Evolutionary conservation across 345 rosid species (phyloP).

Genomic region (Crucihimalaya himalaica): DNA sequence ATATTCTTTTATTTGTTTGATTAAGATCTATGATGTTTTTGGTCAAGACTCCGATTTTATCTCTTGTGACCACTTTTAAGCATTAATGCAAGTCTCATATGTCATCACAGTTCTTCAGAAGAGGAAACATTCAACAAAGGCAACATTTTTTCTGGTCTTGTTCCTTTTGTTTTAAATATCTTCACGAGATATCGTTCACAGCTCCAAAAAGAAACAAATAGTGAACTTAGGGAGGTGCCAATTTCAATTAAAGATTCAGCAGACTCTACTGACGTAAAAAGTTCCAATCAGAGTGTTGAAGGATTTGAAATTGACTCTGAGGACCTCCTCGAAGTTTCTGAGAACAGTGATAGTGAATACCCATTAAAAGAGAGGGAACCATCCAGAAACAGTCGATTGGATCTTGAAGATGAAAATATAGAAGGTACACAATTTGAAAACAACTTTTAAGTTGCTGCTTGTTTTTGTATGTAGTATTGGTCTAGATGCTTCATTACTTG

Average conservation of each 20-base stretch:
- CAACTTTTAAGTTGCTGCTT: constrained; percentile 17
- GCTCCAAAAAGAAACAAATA: constrained; percentile 38
- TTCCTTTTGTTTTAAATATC: constrained; percentile 65
- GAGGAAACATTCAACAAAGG: constrained; percentile 43
- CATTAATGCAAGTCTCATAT: constrained; percentile 38
- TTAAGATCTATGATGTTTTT: constrained; percentile 1
- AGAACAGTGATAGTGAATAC: constrained; percentile 41
- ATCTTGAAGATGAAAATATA: constrained; percentile 41
- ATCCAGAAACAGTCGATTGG: constrained; percentile 35
- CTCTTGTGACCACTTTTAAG: constrained; percentile 1
- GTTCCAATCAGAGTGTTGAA: constrained; percentile 40
- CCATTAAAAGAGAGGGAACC: constrained; percentile 42
- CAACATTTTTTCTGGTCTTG: constrained; percentile 65
- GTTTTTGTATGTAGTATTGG: not conserved
- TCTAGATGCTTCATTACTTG: constrained; percentile 4
- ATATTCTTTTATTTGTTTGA: not conserved
- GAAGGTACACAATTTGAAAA: constrained; percentile 56
- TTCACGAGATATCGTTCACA: constrained; percentile 46
- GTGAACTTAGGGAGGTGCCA: constrained; percentile 28
- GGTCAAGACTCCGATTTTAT: constrained; percentile 17
- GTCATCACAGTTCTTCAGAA: constrained; percentile 47
- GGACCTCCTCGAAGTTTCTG: constrained; percentile 41
- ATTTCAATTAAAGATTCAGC: constrained; percentile 33
- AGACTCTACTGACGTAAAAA: constrained; percentile 32
- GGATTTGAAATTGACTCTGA: constrained; percentile 35